Conservation (phyloP, 2,329 filamentous ascomycete species). For the Cercospora sp. region DNA sequence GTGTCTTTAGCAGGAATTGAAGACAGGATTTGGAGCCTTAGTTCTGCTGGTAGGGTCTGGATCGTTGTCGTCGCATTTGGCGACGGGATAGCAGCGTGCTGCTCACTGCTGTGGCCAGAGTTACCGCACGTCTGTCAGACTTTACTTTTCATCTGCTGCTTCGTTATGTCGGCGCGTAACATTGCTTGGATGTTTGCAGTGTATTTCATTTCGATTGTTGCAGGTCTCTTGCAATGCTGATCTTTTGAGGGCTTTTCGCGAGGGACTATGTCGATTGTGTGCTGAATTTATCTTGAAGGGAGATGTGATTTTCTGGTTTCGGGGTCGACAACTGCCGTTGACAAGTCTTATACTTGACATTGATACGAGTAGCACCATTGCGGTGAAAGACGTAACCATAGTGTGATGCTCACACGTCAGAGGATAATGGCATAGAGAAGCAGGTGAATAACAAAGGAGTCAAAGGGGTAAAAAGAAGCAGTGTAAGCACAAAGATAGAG, state of each 20-base stretch:
- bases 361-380: background rate
- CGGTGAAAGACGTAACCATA: background rate
- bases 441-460: background rate
- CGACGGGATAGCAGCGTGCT: no score
- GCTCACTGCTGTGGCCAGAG: background rate
- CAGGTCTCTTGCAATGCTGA: background rate
- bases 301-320: background rate
- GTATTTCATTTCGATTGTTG: background rate
- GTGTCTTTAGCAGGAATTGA: background rate
- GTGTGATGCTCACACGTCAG: background rate
- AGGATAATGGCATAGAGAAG: background rate
- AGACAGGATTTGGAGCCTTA: no score
- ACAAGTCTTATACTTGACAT: background rate
- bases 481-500: no score
- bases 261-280: background rate
- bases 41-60: no score
- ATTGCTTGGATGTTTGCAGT: background rate
- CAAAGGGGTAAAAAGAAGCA: background rate
- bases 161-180: background rate
- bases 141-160: background rate
- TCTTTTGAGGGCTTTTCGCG: background rate
- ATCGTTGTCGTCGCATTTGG: no score
- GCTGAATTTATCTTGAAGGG: background rate
- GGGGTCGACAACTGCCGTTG: background rate
- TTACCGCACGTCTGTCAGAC: background rate